A percentile compares a stretch with the other conserved stretches of the same genome.
These are phyloP conservation scores for Penicillium sp. DNA, from an alignment of 2,329 filamentous ascomycete species.

Conservation along the genomic window DNA sequence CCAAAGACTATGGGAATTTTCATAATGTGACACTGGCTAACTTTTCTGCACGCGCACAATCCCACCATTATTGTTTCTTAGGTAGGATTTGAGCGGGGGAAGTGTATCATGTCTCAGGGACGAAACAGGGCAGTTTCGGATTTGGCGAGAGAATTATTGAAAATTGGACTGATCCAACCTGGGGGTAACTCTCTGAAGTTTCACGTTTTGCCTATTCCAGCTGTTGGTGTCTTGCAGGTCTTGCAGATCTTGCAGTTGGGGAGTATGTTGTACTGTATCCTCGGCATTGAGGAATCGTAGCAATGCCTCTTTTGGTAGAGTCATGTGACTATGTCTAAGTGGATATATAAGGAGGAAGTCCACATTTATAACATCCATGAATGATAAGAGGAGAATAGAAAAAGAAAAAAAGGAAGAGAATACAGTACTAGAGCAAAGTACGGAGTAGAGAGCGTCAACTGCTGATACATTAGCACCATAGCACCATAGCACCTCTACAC, in stretches of 20 bases:
- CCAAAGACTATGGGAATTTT: background rate
- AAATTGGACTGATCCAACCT: conserved; percentile 5
- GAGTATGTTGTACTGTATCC: background rate
- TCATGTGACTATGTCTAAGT: background rate
- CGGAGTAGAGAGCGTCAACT: background rate
- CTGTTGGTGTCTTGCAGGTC: background rate
- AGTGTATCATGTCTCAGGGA: background rate
- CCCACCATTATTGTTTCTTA: background rate
- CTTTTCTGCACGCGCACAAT: background rate
- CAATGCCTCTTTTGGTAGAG: conserved; percentile 1
- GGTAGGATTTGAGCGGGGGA: conserved; percentile 1
- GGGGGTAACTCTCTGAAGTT: background rate
- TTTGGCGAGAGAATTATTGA: background rate
- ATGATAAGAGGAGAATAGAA: background rate
- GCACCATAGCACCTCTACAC: background rate
- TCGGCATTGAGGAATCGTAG: background rate
- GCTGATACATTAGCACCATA: too few species aligned
- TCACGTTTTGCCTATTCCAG: background rate
- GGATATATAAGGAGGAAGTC: background rate
- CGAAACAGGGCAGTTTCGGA: conserved; percentile 8
- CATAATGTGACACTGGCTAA: conserved; percentile 2
- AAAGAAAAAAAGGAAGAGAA: background rate
- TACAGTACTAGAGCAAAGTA: background rate
- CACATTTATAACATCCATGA: background rate
- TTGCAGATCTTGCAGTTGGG: background rate